phyloP scores from a whole-genome alignment of 805 yeast genomes.

The Wickerhamomyces bovis region DNA sequence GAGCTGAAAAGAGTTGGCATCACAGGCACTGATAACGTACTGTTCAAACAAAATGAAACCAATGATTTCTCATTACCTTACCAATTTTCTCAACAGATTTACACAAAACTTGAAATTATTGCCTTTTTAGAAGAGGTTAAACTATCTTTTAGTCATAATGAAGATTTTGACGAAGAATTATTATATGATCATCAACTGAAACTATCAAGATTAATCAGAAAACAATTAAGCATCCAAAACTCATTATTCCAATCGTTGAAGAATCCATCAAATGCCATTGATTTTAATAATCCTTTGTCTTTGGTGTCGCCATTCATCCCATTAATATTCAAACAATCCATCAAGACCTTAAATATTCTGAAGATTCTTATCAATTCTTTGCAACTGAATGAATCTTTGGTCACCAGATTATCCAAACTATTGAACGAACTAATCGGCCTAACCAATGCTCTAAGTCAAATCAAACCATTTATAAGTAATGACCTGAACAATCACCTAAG shows the following conservation, averaged over 20 bases:
- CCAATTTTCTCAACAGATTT: slow-evolving; percentile 25
- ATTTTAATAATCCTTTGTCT: slow-evolving; percentile 4
- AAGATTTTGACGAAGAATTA: slow-evolving; percentile 24
- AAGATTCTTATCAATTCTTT: slow-evolving; percentile 25
- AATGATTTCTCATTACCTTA: slow-evolving; percentile 5
- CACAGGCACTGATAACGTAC: background rate
- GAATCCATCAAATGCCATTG: slow-evolving; percentile 22
- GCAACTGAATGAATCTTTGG: slow-evolving; percentile 20
- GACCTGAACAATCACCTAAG: slow-evolving; percentile 20
- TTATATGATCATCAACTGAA: slow-evolving; percentile 34
- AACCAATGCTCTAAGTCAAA: slow-evolving; percentile 20
- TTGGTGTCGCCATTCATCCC: slow-evolving; percentile 24
- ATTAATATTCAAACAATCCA: slow-evolving; percentile 23
- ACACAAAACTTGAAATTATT: slow-evolving; percentile 32
- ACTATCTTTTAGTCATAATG: slow-evolving; percentile 1
- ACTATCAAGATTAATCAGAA: slow-evolving; percentile 33
- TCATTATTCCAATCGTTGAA: slow-evolving; percentile 7
- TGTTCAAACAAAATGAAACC: background rate
- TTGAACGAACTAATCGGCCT: slow-evolving; percentile 23
- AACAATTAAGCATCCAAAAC: slow-evolving; percentile 10
- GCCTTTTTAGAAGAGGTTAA: slow-evolving; percentile 32
- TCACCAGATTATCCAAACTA: slow-evolving; percentile 17
- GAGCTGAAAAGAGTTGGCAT: background rate
- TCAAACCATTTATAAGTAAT: slow-evolving; percentile 25
- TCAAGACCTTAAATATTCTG: slow-evolving; percentile 21